Conservation (phyloP, 495 filamentous ascomycete species). For the Talaromyces trachyspermus region DNA sequence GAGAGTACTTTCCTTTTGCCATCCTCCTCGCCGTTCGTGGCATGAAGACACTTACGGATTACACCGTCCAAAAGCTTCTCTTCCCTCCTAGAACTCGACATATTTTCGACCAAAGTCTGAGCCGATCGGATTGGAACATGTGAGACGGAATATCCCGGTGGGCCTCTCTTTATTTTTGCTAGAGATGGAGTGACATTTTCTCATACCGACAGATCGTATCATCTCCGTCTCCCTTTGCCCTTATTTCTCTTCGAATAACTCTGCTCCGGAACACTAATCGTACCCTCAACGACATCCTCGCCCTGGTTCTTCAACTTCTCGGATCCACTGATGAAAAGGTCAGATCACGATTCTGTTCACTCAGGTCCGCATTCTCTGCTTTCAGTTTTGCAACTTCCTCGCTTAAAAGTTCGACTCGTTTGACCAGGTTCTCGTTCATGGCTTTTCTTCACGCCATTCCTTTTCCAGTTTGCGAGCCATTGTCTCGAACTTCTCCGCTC, state of each 20-base stretch:
- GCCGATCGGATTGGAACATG: too few species aligned
- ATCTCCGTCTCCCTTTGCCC: conserved; percentile 49
- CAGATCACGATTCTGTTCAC: conserved; percentile 85
- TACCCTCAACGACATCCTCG: conserved; percentile 51
- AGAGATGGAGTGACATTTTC: too few species aligned
- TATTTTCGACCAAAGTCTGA: not conserved
- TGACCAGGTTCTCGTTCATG: conserved; percentile 70
- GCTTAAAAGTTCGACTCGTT: conserved; percentile 61
- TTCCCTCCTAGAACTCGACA: too few species aligned
- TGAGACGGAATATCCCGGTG: too few species aligned
- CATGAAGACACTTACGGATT: too few species aligned
- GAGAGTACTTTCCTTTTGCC: too few species aligned
- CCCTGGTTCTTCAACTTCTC: conserved; percentile 68
- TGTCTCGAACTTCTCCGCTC: conserved; percentile 61
- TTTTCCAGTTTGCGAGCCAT: conserved; percentile 70
- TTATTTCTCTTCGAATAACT: conserved; percentile 25
- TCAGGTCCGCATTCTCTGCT: conserved; percentile 52
- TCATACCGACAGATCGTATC: too few species aligned
- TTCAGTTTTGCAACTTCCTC: conserved; percentile 48
- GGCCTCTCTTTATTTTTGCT: too few species aligned
- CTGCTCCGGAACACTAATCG: conserved; percentile 42
- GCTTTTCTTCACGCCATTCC: conserved; percentile 83
- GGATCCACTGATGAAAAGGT: conserved; percentile 75
- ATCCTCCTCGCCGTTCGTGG: too few species aligned
- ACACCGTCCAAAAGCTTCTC: too few species aligned